These are phyloP conservation scores for Fusarium stilboides DNA, from an alignment of 2,329 filamentous ascomycete genomes.

Conservation along the genomic window DNA sequence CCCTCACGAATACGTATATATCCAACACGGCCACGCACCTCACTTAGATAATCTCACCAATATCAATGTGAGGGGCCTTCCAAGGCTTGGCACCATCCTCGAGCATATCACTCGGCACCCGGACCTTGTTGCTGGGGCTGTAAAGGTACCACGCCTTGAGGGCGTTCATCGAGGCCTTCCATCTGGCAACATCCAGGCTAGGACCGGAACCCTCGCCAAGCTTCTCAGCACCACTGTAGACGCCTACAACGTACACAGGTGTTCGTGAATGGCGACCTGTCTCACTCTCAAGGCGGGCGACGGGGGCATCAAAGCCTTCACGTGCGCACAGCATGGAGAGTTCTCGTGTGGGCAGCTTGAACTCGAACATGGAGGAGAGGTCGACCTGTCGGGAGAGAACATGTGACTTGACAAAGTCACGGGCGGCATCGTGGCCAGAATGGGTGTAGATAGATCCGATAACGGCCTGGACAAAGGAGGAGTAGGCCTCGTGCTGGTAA, in stretches of 20 bases:
- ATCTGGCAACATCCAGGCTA: constrained; percentile 82
- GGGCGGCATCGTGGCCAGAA: constrained; percentile 82
- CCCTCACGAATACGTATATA: constrained; percentile 40
- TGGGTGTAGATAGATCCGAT: constrained; percentile 90
- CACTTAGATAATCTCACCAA: constrained; percentile 76
- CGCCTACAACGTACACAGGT: constrained; percentile 93
- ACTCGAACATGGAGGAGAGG: constrained; percentile 84
- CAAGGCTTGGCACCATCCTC: constrained; percentile 72
- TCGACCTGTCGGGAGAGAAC: constrained; percentile 85
- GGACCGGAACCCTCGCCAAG: constrained; percentile 90
- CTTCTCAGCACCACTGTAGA: constrained; percentile 92
- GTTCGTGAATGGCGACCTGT: constrained; percentile 88
- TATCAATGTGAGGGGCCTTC: constrained; percentile 78
- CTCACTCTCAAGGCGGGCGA: constrained; percentile 90
- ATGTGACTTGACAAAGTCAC: constrained; percentile 87
- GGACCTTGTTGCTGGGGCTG: constrained; percentile 77
- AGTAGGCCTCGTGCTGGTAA: constrained; percentile 81
- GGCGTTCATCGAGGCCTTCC: constrained; percentile 85
- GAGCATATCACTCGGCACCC: constrained; percentile 79
- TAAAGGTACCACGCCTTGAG: constrained; percentile 98
- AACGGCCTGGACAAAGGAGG: constrained; percentile 85
- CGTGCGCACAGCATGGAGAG: constrained; percentile 85
- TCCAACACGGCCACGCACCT: constrained; percentile 21
- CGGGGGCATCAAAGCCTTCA: constrained; percentile 89
- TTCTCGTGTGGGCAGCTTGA: constrained; percentile 87